Percentiles rank a stretch among this genome's conserved stretches.
Evolutionary conservation across 2,329 filamentous ascomycete species (phyloP).

Genomic region (Calonectria leucothoes): DNA sequence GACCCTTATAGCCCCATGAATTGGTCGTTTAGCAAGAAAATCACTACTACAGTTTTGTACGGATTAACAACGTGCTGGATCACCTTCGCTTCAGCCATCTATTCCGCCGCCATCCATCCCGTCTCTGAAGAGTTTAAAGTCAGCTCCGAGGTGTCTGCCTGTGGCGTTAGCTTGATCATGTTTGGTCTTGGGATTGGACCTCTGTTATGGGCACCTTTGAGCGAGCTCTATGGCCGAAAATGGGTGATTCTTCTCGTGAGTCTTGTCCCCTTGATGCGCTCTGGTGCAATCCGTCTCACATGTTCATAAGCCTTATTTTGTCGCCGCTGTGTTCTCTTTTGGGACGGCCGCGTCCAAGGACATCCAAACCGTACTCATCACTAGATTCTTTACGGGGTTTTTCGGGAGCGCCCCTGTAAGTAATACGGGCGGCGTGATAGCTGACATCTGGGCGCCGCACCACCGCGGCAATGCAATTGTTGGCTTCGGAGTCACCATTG

Average conservation of each 20-base stretch:
- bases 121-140: background rate
- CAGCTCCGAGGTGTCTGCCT: background rate
- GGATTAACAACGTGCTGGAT: background rate
- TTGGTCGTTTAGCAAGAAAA: constrained; percentile 77
- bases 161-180: background rate
- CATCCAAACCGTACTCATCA: constrained; percentile 68
- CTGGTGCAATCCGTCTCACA: background rate
- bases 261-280: background rate
- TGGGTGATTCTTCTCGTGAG: constrained; percentile 2
- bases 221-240: constrained; percentile 66
- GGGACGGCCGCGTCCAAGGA: constrained; percentile 68
- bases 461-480: constrained; percentile 70
- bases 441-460: constrained; percentile 66
- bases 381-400: constrained; percentile 72
- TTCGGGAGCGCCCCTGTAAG: constrained; percentile 71
- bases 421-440: constrained; percentile 70
- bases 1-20: constrained; percentile 79
- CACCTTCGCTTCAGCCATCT: background rate
- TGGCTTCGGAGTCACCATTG: constrained; percentile 69
- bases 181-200: constrained; percentile 67
- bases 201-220: constrained; percentile 63
- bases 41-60: constrained; percentile 63
- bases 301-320: constrained; percentile 52
- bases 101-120: background rate
- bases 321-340: constrained; percentile 69